A percentile compares a stretch with the other conserved stretches of the same genome.
These are phyloP conservation scores for Picea engelmannii DNA, from an alignment of 83 land plant genomes.

Conservation along the genomic window DNA sequence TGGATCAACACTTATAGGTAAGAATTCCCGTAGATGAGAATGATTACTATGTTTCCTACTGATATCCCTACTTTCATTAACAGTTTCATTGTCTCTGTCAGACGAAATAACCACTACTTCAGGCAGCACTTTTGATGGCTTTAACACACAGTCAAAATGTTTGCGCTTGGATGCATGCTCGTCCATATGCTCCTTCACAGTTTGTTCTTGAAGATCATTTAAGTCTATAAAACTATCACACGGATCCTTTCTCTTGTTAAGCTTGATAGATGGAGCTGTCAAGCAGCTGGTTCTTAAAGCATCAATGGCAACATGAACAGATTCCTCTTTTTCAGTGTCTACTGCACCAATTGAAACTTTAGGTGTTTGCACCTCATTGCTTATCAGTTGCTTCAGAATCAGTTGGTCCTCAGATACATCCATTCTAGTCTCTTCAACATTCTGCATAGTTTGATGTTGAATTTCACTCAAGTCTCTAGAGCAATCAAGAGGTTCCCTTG, in stretches of 20 bases:
- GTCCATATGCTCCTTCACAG: background rate
- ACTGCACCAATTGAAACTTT: background rate
- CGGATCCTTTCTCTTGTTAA: background rate
- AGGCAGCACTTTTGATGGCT: background rate
- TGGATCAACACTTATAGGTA: background rate
- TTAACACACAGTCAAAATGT: background rate
- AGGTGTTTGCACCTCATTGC: background rate
- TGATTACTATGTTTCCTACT: background rate
- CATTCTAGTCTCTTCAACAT: background rate
- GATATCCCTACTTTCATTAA: background rate
- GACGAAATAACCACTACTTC: background rate
- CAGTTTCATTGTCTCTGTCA: background rate
- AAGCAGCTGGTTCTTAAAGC: no score
- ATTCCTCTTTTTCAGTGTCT: no score
- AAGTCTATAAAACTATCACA: background rate
- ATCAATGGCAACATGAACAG: no score
- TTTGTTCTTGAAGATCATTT: background rate
- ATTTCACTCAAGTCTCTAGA: background rate
- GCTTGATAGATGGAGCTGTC: background rate
- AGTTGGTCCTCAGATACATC: background rate
- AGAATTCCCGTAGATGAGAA: background rate
- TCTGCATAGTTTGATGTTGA: background rate
- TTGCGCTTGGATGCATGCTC: background rate
- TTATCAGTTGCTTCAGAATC: background rate
- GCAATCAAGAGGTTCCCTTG: background rate